These are phyloP conservation scores for Hortiboletus flavorubellus DNA, from an alignment of 768 basidiomycete genomes.

Conservation along the genomic window DNA sequence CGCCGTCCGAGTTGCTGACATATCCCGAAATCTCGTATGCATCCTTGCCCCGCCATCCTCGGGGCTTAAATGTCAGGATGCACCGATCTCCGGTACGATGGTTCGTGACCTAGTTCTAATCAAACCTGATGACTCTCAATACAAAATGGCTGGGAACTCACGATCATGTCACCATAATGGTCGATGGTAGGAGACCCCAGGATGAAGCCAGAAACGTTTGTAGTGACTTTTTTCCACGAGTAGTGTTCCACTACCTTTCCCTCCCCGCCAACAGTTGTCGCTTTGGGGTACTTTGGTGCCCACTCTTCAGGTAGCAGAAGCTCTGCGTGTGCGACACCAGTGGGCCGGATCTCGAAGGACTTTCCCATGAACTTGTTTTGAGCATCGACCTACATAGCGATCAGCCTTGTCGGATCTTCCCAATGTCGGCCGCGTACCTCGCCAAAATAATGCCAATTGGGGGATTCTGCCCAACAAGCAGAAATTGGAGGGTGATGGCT, in stretches of 20 bases:
- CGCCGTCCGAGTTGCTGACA: conserved; percentile 64
- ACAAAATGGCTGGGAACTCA: conserved; percentile 40
- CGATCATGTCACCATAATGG: conserved; percentile 93
- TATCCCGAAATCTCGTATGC: conserved; percentile 90
- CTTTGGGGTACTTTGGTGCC: conserved; percentile 60
- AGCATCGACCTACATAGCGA: conserved; percentile 71
- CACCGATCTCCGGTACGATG: conserved; percentile 89
- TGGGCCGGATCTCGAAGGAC: conserved; percentile 94
- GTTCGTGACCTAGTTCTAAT: conserved; percentile 58
- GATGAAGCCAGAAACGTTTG: conserved; percentile 89
- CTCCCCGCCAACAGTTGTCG: conserved; percentile 37
- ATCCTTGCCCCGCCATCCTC: conserved; percentile 90
- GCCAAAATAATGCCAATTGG: conserved; percentile 87
- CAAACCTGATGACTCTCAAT: background rate
- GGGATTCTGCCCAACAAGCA: conserved; percentile 92
- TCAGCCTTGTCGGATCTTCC: background rate
- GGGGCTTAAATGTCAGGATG: conserved; percentile 90
- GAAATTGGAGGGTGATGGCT: conserved; percentile 97
- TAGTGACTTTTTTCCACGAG: conserved; percentile 93
- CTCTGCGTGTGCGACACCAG: conserved; percentile 89
- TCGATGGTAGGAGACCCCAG: conserved; percentile 85
- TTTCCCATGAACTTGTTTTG: conserved; percentile 97
- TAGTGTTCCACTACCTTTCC: conserved; percentile 84
- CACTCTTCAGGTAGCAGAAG: conserved; percentile 68
- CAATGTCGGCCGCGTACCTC: conserved; percentile 45